Base-by-base conservation (phyloP, 2,329 filamentous ascomycete genomes). In the Apiospora arundinis region DNA sequence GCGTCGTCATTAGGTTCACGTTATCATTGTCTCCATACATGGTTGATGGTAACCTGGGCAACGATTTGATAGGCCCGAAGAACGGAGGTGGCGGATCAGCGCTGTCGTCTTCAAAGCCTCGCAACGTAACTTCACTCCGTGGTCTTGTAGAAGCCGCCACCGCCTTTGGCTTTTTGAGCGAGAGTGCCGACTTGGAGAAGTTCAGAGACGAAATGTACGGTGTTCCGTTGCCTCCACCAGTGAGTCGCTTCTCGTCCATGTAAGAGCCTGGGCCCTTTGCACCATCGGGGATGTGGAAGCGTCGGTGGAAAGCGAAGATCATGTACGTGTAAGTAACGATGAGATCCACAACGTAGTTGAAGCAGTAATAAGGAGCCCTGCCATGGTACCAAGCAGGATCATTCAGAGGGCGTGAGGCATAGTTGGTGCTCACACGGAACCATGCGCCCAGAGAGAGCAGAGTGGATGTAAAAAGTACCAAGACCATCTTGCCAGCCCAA, bases 321-420 rank as follows among this genome's bases (percentile, higher is more conserved):
- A 77, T 76, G 42, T 79, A 80, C 1, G 74, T 69, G 2, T 71
- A 74, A 1, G 79, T 74, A 2, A 77, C 77, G 1, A 78, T 66
- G 5, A 79, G 70, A 77, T 93, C 92, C n/a, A 92, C 78, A 0
- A 81, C 80, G 75, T 92, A 92, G 77, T 90, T 88, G 78, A 92
- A 90, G 69, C 89, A 79, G 79, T 92, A 93, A 80, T 91, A 93
- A 69, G 85, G 85, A 3, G 87, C 87, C 76, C 88, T 89, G 69
- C 81, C 82, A 75, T 89, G 83, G 75, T 89, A 92, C 82, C 86
- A 88, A 4, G 89, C 87, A 16, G 88, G 85, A 70, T 86, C 69
- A 1, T 68, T 83, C 72, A 75, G 76, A 23, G 77, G 84, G 70
- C 80, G 82, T 23, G 67, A n/a, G 69, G 82, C 82, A 79, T 84